These are phyloP conservation scores for Kwoniella sp. DNA, from an alignment of 768 basidiomycete genomes.

Conservation along the genomic window DNA sequence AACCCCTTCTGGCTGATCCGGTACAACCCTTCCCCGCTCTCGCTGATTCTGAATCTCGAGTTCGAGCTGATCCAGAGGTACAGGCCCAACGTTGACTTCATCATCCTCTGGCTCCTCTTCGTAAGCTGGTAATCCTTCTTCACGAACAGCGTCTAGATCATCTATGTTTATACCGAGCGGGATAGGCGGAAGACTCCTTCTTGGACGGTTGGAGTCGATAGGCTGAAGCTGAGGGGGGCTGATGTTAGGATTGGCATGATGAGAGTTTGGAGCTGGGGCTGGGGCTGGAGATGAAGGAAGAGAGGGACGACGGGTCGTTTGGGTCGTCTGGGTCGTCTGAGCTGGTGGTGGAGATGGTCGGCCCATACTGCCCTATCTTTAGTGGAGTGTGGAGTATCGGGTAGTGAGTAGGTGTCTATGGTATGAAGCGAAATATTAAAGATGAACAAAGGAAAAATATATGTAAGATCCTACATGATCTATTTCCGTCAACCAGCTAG, in stretches of 20 bases:
- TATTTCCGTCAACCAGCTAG: too few species aligned
- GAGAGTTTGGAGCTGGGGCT: too few species aligned
- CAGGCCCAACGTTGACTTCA: neutral
- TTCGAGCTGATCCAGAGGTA: neutral
- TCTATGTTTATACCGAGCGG: conserved; percentile 3
- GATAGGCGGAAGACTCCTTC: neutral
- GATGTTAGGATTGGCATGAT: neutral
- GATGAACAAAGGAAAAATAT: too few species aligned
- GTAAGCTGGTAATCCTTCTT: conserved; percentile 12
- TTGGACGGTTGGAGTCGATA: neutral
- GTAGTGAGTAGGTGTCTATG: too few species aligned
- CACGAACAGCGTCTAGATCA: neutral
- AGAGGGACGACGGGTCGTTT: too few species aligned
- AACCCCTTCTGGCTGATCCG: neutral
- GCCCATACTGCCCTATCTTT: too few species aligned
- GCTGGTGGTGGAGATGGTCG: too few species aligned
- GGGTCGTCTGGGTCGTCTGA: too few species aligned
- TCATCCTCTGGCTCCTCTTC: conserved; percentile 6
- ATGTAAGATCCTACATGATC: too few species aligned
- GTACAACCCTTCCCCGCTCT: neutral
- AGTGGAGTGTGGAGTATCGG: too few species aligned
- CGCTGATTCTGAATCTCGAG: neutral
- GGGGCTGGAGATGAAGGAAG: too few species aligned
- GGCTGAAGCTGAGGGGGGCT: neutral
- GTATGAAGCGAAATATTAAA: too few species aligned